Evolutionary conservation across 345 rosid species (phyloP).

Genomic region (Raphanus sativus): DNA sequence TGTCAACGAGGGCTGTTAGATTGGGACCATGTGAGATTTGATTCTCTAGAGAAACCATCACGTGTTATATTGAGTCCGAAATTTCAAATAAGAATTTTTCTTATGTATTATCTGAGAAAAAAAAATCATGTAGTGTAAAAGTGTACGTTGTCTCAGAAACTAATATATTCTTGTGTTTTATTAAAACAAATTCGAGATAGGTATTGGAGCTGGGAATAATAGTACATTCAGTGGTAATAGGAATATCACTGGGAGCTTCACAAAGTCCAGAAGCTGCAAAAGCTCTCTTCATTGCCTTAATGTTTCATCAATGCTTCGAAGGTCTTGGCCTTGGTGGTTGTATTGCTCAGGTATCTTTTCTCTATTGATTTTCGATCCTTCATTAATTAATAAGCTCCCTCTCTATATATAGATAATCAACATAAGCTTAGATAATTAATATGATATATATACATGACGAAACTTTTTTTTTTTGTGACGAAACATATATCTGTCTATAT

Average conservation of each 20-base stretch:
- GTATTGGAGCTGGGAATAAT: constrained; percentile 69
- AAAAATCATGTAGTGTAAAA: not conserved
- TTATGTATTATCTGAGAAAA: not conserved
- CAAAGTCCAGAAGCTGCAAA: constrained; percentile 45
- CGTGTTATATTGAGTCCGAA: constrained; percentile 1
- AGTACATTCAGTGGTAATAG: constrained; percentile 68
- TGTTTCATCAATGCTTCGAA: constrained; percentile 73
- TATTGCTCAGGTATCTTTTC: constrained; percentile 47
- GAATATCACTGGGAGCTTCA: constrained; percentile 65
- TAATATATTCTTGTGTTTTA: not conserved
- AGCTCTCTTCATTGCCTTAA: constrained; percentile 57
- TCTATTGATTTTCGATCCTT: not conserved
- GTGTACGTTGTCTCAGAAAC: not conserved
- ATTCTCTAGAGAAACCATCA: constrained; percentile 23
- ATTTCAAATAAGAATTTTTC: constrained; percentile 21
- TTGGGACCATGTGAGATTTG: constrained; percentile 31
- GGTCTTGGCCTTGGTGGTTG: constrained; percentile 83
- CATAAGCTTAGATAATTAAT: too few species aligned
- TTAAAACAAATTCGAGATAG: constrained; percentile 15
- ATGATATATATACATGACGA: not conserved
- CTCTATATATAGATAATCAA: too few species aligned
- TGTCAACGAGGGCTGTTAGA: constrained; percentile 7
- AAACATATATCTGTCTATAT: not conserved
- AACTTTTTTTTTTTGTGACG: too few species aligned
- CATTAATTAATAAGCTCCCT: not conserved